Evolutionary conservation across 306 rosid species (phyloP).

Genomic region (Cicer judaicum): DNA sequence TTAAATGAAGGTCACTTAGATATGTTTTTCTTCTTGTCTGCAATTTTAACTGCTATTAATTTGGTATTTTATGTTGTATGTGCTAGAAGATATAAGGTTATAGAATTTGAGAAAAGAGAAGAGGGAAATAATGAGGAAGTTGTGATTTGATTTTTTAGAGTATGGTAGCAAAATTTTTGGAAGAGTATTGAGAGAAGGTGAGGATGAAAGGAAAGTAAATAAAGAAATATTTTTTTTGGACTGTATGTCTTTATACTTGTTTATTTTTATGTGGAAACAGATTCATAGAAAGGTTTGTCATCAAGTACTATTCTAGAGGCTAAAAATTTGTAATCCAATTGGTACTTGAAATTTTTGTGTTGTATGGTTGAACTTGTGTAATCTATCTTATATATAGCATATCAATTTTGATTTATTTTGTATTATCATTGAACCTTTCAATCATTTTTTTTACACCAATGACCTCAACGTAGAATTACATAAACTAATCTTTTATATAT

Average conservation of each 20-base stretch:
- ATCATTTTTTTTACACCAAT: no score
- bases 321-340: background rate
- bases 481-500: no score
- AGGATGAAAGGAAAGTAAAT: background rate
- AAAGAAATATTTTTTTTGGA: background rate
- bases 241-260: background rate
- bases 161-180: background rate
- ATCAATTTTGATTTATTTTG: background rate
- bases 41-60: slow-evolving; percentile 51
- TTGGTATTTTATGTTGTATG: slow-evolving; percentile 49
- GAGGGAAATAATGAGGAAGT: slow-evolving; percentile 38
- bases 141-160: slow-evolving; percentile 21
- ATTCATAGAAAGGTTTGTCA: background rate
- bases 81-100: slow-evolving; percentile 55
- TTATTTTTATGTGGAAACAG: background rate
- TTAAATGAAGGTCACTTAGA: slow-evolving; percentile 71
- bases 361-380: background rate
- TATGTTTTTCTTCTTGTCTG: slow-evolving; percentile 61
- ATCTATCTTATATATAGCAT: background rate
- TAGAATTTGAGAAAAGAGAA: slow-evolving; percentile 45
- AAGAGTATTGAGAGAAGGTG: background rate
- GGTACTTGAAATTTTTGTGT: background rate
- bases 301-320: background rate
- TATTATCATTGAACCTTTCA: no score
- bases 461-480: no score